These are phyloP conservation scores for Nemania sp. DNA, from an alignment of 2,329 filamentous ascomycete species.

Conservation along the genomic window DNA sequence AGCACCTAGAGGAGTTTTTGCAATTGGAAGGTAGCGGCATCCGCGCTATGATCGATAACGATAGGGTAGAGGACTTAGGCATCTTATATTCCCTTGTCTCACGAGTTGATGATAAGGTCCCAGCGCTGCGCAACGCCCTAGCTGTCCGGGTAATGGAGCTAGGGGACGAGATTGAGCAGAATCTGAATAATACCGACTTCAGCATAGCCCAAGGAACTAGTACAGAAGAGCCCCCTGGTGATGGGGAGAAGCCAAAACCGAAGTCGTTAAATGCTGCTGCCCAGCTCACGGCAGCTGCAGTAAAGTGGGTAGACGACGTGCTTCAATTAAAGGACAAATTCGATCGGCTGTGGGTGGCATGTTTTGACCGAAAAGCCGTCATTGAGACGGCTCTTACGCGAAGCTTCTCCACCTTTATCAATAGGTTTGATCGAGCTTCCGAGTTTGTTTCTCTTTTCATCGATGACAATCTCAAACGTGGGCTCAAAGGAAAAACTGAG, in stretches of 20 bases:
- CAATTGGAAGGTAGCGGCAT: conserved; percentile 87
- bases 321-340: conserved; percentile 89
- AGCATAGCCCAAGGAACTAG: conserved; percentile 54
- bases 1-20: conserved; percentile 84
- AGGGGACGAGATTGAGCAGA: conserved; percentile 84
- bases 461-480: conserved; percentile 94
- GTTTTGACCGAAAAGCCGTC: conserved; percentile 80
- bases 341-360: conserved; percentile 78
- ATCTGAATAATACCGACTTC: conserved; percentile 67
- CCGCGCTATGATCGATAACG: conserved; percentile 90
- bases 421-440: conserved; percentile 83
- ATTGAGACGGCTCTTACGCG: conserved; percentile 85
- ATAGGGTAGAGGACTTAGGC: conserved; percentile 80
- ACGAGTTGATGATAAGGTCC: conserved; percentile 80
- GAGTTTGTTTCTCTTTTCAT: conserved; percentile 97
- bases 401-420: conserved; percentile 94
- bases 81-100: conserved; percentile 84
- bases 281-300: conserved; percentile 85
- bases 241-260: conserved; percentile 60
- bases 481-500: conserved; percentile 92
- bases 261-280: conserved; percentile 71
- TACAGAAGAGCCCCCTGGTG: conserved; percentile 57
- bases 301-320: conserved; percentile 96
- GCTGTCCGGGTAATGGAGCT: conserved; percentile 82
- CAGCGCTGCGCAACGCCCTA: conserved; percentile 75